Conservation (phyloP, 2,329 filamentous ascomycete species). For the Venturia asperata region DNA sequence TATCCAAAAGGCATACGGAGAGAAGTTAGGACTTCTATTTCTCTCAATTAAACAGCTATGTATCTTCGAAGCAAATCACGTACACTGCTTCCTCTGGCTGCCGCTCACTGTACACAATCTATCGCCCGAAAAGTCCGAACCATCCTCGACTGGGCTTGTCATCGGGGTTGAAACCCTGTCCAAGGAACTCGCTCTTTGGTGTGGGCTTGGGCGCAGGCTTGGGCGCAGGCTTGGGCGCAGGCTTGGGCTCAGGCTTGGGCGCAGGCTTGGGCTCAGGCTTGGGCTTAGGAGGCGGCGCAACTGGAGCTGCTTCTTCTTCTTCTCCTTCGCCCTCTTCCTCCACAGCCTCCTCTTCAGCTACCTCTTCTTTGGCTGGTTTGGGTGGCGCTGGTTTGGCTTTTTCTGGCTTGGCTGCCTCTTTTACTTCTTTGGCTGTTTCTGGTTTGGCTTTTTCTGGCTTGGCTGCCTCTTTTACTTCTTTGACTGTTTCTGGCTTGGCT, state of each 20-base stretch:
- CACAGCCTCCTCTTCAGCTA: background rate
- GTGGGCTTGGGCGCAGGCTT: background rate
- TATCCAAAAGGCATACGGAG: no score
- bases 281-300: background rate
- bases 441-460: no score
- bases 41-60: no score
- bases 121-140: background rate
- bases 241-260: background rate
- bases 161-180: background rate
- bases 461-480: background rate
- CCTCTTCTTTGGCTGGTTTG: background rate
- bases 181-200: background rate
- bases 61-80: no score
- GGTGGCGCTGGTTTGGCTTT: background rate
- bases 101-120: background rate
- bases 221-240: background rate
- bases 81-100: no score
- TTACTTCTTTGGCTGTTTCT: background rate
- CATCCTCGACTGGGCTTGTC: background rate
- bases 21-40: no score
- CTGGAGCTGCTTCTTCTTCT: background rate
- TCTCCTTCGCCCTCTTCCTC: background rate
- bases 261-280: background rate
- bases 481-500: background rate
- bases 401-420: background rate